Evolutionary conservation across 306 rosid genomes (phyloP), one percentile per base, ranked within the genome.

Genomic region (Cucurbita moschata): DNA sequence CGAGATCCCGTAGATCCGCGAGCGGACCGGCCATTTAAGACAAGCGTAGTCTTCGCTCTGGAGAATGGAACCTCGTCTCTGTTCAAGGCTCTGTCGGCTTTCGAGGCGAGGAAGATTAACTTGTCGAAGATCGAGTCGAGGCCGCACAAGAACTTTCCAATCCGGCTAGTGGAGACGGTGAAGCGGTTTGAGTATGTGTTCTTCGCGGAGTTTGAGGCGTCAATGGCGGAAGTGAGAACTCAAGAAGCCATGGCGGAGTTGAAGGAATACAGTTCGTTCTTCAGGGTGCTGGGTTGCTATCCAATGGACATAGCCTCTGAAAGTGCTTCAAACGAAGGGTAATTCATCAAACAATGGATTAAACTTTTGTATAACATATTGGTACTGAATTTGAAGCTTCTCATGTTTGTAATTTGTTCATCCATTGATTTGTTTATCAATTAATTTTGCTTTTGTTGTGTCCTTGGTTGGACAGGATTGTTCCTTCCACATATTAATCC

Each of bases 161-260:
- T 92, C 66, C 77, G 96, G 61, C 77, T 92, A 0, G 93, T 86
- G 0, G 95, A 84, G 49, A 90, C 94, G 0, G 98, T 96, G 6
- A 93, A 88, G 83, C 94, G 87, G 65, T 93, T 93, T 77, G 98
- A 93, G 82, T 93, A 93, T 71, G 40, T 93, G 83, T 93, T 93
- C 76, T 93, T 90, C 42, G 96, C 87, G 2, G 98, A 93, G 75
- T 93, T 93, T 67, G 98, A 93, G 47, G 97, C 98, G 0, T 93
- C 98, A 0, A 86, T 93, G 98, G 98, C 92, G 23, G 98, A 93
- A 8, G 84, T 80, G 1, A 83, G 89, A 70, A 96, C 97, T 0
- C 92, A 93, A 79, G 89, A 93, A 30, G 98, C 98, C 5, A 56
- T 90, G 74, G 97, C 96, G 1, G 98, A 93, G 73, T 96, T 93